Percentiles rank a stretch among this genome's conserved stretches.
These are phyloP conservation scores for Arctium minus DNA, from an alignment of 129 eudicot species.

Conservation along the genomic window DNA sequence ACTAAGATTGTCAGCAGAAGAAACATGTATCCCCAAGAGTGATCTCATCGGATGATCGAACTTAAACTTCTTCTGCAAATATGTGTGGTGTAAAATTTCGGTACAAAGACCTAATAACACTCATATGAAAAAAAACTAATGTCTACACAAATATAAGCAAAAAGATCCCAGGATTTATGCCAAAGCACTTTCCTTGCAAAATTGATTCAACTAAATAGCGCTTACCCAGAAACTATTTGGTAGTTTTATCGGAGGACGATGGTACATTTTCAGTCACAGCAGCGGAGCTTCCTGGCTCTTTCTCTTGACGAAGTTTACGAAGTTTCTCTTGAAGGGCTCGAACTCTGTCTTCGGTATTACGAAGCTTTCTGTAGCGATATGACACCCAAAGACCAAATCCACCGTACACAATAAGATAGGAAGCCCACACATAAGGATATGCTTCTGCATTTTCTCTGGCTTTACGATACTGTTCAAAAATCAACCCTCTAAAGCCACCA, in stretches of 20 bases:
- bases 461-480: slow-evolving; percentile 51
- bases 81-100: slow-evolving; percentile 4
- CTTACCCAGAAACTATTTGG: slow-evolving; percentile 31
- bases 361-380: slow-evolving; percentile 78
- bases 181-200: slow-evolving; percentile 10
- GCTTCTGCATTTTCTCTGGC: slow-evolving; percentile 78
- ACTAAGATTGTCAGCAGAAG: not conserved
- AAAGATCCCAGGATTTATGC: not conserved
- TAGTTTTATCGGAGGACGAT: slow-evolving; percentile 34
- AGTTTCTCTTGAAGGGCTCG: slow-evolving; percentile 77
- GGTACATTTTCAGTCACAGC: slow-evolving; percentile 22
- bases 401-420: slow-evolving; percentile 72
- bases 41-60: not conserved
- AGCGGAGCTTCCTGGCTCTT: slow-evolving; percentile 37
- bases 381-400: slow-evolving; percentile 82
- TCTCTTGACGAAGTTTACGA: slow-evolving; percentile 60
- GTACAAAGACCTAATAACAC: slow-evolving; percentile 11
- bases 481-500: slow-evolving; percentile 40
- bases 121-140: not conserved
- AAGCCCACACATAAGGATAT: slow-evolving; percentile 93
- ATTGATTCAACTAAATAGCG: not conserved
- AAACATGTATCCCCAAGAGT: slow-evolving; percentile 5
- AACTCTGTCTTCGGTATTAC: slow-evolving; percentile 75
- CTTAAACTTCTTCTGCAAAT: slow-evolving; percentile 2
- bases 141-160: not conserved